Conservation (phyloP, 139 green algal genomes). For the Volvox reticuliferus region DNA sequence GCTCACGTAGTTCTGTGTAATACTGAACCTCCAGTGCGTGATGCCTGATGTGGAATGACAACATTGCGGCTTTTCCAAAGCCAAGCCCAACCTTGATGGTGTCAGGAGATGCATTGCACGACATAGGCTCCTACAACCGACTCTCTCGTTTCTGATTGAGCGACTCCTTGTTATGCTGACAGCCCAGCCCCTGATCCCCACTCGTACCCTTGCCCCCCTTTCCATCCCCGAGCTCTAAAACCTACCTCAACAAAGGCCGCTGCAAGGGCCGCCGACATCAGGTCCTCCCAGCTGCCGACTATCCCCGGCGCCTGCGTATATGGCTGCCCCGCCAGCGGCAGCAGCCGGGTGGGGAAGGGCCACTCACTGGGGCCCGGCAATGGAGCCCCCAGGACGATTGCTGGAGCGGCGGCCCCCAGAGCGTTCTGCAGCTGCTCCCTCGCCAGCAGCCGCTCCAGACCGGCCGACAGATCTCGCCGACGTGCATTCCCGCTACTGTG, state of each 20-base stretch:
- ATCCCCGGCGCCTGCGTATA: background rate
- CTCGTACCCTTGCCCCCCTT: background rate
- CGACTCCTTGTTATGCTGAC: background rate
- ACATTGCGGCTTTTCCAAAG: background rate
- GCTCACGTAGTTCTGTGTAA: too few relatives aligned
- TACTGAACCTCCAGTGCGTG: too few relatives aligned
- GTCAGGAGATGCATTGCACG: too few relatives aligned
- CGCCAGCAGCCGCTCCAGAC: constrained; percentile 1
- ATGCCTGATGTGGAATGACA: too few relatives aligned
- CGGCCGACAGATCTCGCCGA: background rate
- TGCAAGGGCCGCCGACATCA: background rate
- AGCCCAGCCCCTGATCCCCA: background rate
- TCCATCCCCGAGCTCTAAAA: background rate
- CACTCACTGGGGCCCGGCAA: background rate
- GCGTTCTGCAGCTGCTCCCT: constrained; percentile 17
- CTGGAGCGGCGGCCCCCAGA: background rate
- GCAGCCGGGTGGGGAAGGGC: background rate
- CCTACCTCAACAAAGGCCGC: background rate
- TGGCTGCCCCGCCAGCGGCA: background rate
- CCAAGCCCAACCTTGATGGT: too few relatives aligned
- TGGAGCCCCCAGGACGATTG: background rate
- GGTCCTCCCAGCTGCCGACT: constrained; percentile 9
- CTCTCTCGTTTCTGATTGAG: background rate
- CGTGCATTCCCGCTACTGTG: background rate
- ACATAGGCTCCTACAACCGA: too few relatives aligned